Percentiles rank a stretch among this genome's conserved stretches.
These are phyloP conservation scores for Periconia digitata DNA, from an alignment of 2,329 filamentous ascomycete genomes.

Conservation along the genomic window DNA sequence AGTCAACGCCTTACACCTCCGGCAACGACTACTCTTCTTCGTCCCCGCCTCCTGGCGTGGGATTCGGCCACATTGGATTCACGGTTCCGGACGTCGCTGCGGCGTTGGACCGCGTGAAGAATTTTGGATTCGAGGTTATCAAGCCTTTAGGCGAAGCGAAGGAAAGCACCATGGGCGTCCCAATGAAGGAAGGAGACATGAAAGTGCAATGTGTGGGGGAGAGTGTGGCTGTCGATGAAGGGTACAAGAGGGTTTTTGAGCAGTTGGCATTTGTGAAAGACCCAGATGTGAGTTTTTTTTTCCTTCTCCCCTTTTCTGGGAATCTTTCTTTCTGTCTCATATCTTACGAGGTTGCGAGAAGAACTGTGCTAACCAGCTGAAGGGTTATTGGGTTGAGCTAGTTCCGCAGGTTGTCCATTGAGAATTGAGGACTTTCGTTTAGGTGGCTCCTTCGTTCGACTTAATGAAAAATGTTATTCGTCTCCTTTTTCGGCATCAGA, in stretches of 20 bases:
- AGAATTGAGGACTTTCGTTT: not conserved
- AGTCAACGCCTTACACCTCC: conserved; percentile 19
- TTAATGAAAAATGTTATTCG: too few species aligned
- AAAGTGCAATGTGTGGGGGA: conserved; percentile 10
- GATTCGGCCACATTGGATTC: conserved; percentile 41
- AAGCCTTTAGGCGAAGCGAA: conserved; percentile 31
- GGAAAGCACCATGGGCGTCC: conserved; percentile 26
- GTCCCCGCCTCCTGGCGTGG: conserved; percentile 13
- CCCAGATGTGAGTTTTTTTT: conserved; percentile 32
- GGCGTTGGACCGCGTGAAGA: conserved; percentile 22
- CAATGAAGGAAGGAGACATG: conserved; percentile 4
- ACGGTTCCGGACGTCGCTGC: conserved; percentile 34
- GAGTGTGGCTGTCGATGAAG: conserved; percentile 20
- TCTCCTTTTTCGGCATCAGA: too few species aligned
- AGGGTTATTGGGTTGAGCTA: conserved; percentile 36
- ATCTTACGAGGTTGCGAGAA: not conserved
- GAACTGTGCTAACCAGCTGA: conserved; percentile 10
- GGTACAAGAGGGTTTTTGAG: conserved; percentile 31
- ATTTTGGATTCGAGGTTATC: conserved; percentile 27
- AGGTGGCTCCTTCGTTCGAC: too few species aligned
- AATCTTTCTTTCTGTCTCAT: not conserved
- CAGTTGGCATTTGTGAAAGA: conserved; percentile 39
- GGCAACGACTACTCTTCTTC: conserved; percentile 27
- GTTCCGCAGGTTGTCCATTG: conserved; percentile 24
- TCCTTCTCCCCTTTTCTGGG: too few species aligned